A percentile compares a stretch with the other conserved stretches of the same genome.
These are phyloP conservation scores for Brasenia schreberi DNA, from an alignment of 164 flowering plant species.

Conservation along the genomic window DNA sequence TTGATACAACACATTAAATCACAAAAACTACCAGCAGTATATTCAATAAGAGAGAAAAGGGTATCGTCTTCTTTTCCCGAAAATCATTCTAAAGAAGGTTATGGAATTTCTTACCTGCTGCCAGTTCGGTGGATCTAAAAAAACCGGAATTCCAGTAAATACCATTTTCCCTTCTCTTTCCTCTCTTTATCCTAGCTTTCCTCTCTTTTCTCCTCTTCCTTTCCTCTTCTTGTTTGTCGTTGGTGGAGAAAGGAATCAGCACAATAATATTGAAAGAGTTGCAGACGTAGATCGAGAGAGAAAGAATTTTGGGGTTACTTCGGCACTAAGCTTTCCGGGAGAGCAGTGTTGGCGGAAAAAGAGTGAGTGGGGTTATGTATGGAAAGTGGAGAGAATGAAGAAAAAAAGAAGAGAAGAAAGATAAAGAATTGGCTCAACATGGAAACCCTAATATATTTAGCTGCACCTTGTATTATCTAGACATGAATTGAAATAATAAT, in stretches of 20 bases:
- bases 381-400: background rate
- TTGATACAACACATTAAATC: background rate
- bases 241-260: background rate
- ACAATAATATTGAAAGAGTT: background rate
- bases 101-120: slow-evolving; percentile 32
- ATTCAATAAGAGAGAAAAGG: slow-evolving; percentile 30
- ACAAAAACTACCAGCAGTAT: slow-evolving; percentile 12
- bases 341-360: background rate
- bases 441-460: too few relatives aligned
- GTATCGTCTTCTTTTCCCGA: slow-evolving; percentile 27
- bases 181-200: background rate
- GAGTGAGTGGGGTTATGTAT: background rate
- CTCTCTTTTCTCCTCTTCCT: slow-evolving; percentile 14
- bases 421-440: too few relatives aligned
- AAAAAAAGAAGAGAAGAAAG: too few relatives aligned
- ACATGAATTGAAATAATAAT: background rate
- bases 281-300: background rate
- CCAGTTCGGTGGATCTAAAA: slow-evolving; percentile 83
- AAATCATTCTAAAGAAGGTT: background rate
- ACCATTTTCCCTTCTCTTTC: slow-evolving; percentile 27
- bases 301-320: background rate
- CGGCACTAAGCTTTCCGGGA: background rate
- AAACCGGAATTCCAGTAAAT: slow-evolving; percentile 58
- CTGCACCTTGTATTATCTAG: background rate
- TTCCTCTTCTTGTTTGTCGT: slow-evolving; percentile 14